Evolutionary conservation across 2,329 filamentous ascomycete species (phyloP), one percentile per base, ranked within the genome.

Genomic region (Cordyceps militaris): DNA sequence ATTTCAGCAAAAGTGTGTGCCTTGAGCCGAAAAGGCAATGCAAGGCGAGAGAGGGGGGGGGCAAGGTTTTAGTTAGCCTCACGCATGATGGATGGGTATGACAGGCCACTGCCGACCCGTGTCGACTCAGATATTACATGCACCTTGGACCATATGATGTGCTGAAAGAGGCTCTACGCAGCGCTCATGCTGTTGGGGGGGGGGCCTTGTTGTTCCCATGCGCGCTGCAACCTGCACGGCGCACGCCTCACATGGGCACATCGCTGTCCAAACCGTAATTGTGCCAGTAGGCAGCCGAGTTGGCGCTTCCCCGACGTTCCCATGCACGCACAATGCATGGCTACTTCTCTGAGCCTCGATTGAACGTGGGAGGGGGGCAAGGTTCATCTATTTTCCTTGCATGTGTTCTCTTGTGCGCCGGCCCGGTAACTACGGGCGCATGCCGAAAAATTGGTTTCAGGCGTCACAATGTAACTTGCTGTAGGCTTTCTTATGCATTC

Each of bases 211-310:
- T 30, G 47, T 46, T 2, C 30, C 28, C 21, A 16, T 21, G 30
- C 21, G 28, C 23, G 34, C 11, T 24, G 26, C n/a, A n/a, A n/a
- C n/a, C n/a, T n/a, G n/a, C n/a, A 23, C 50, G 38, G 30, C 47
- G 42, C 52, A 55, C 23, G 52, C 52, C 43, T 56, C 52, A 54
- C 38, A 44, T 54, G 26, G 26, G 11, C 23, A n/a, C n/a, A n/a
- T n/a, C n/a, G n/a, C n/a, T n/a, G n/a, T n/a, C n/a, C n/a, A n/a
- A n/a, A n/a, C n/a, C n/a, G n/a, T n/a, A n/a, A n/a, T n/a, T n/a
- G n/a, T n/a, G n/a, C n/a, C n/a, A n/a, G n/a, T n/a, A n/a, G n/a
- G n/a, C n/a, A n/a, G n/a, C n/a, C n/a, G n/a, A n/a, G n/a, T n/a
- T n/a, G n/a, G n/a, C n/a, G 28, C 28, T 7, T 1, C 13, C 30